These are phyloP conservation scores for Hortaea werneckii DNA, from an alignment of 2,329 filamentous ascomycete genomes.

Conservation along the genomic window DNA sequence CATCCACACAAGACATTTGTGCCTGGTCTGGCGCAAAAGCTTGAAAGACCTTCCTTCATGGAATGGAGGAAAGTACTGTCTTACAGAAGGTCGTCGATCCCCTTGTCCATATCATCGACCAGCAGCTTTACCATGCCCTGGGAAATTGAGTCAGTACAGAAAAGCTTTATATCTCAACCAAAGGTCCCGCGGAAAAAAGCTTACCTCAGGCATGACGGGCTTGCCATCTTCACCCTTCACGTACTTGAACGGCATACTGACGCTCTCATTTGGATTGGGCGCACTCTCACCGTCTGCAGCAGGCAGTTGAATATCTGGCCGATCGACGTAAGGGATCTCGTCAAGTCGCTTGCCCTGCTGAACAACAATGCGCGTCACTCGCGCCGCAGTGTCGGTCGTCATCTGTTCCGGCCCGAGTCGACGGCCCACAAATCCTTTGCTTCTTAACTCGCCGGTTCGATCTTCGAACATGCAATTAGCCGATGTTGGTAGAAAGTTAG, in stretches of 20 bases:
- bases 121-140: conserved; percentile 94
- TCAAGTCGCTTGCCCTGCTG: conserved; percentile 69
- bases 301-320: conserved; percentile 72
- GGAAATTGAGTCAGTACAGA: conserved; percentile 7
- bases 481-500: background rate
- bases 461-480: conserved; percentile 43
- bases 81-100: conserved; percentile 68
- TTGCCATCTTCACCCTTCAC: conserved; percentile 60
- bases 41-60: too few species aligned
- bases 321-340: conserved; percentile 72
- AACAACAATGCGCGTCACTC: conserved; percentile 82
- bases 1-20: too few species aligned
- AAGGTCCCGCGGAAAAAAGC: too few species aligned
- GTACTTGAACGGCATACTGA: conserved; percentile 96
- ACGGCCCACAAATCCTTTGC: conserved; percentile 83
- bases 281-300: conserved; percentile 43
- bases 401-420: conserved; percentile 88
- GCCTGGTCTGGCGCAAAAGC: too few species aligned
- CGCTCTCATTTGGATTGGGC: conserved; percentile 61
- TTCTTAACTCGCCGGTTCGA: conserved; percentile 86
- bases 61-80: background rate
- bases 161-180: too few species aligned
- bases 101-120: conserved; percentile 85
- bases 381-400: conserved; percentile 95
- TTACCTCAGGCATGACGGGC: conserved; percentile 84